These are phyloP conservation scores for Mycena floridula DNA, from an alignment of 768 basidiomycete genomes.

Conservation along the genomic window DNA sequence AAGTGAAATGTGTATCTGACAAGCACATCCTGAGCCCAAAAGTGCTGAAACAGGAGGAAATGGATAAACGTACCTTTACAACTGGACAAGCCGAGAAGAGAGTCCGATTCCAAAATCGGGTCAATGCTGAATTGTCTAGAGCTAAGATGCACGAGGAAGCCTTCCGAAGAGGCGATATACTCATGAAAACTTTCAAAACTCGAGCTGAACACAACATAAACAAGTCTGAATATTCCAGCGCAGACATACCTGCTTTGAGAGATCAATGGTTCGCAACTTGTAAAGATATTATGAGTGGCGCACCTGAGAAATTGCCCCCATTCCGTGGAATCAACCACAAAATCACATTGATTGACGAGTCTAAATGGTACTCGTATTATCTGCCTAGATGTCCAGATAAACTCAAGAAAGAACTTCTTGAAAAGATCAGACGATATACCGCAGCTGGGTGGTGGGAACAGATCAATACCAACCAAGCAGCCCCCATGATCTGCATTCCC, in stretches of 20 bases:
- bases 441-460: too few relatives aligned
- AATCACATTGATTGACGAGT: slow-evolving; percentile 18
- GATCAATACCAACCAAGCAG: background rate
- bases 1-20: too few relatives aligned
- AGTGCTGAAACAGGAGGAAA: too few relatives aligned
- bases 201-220: too few relatives aligned
- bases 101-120: too few relatives aligned
- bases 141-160: background rate
- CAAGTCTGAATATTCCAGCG: too few relatives aligned
- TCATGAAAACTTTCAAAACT: too few relatives aligned
- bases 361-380: background rate
- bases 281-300: background rate
- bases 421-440: background rate
- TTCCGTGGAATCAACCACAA: slow-evolving; percentile 19
- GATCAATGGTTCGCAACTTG: background rate
- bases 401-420: background rate
- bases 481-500: slow-evolving; percentile 14
- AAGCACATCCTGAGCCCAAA: too few relatives aligned
- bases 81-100: too few relatives aligned
- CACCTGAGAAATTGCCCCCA: slow-evolving; percentile 14
- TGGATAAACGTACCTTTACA: too few relatives aligned
- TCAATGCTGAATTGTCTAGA: background rate
- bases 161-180: too few relatives aligned
- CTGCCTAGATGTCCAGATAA: too few relatives aligned
- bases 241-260: background rate